A percentile compares a stretch with the other conserved stretches of the same genome.
phyloP scores from a whole-genome alignment of 768 basidiomycete species.

The Holtermannia corniformis region DNA sequence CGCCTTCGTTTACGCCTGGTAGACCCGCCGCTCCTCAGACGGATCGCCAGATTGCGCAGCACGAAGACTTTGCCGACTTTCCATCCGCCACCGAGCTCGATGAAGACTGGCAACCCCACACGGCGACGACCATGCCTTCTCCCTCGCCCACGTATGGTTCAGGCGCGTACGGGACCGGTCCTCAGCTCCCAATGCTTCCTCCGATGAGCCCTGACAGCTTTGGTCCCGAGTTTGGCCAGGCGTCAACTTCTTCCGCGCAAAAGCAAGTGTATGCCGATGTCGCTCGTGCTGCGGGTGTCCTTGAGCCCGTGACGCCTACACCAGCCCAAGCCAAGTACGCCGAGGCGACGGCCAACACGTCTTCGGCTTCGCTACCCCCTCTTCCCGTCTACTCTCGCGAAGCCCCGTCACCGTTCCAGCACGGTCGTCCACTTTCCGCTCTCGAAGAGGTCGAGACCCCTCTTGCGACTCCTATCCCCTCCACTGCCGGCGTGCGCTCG shows the following conservation, averaged over 20 bases:
- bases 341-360: conserved; percentile 17
- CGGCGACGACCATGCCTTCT: conserved; percentile 11
- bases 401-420: conserved; percentile 25
- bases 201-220: not conserved
- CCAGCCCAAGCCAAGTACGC: conserved; percentile 4
- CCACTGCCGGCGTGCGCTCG: not conserved
- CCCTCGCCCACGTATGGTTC: not conserved
- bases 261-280: conserved; percentile 32
- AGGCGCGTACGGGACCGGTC: not conserved
- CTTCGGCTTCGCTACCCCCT: conserved; percentile 13
- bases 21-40: conserved; percentile 21
- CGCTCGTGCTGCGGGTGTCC: conserved; percentile 21
- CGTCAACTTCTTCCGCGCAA: conserved; percentile 4
- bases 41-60: conserved; percentile 12
- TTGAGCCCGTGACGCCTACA: conserved; percentile 24
- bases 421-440: conserved; percentile 30
- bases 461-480: conserved; percentile 4
- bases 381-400: conserved; percentile 11
- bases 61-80: conserved; percentile 30
- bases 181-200: not conserved
- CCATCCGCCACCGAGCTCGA: conserved; percentile 19
- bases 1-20: conserved; percentile 22
- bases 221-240: not conserved
- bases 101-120: conserved; percentile 18
- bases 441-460: conserved; percentile 30